Evolutionary conservation across 2,329 filamentous ascomycete species (phyloP).

Genomic region (Colletotrichum sp.): DNA sequence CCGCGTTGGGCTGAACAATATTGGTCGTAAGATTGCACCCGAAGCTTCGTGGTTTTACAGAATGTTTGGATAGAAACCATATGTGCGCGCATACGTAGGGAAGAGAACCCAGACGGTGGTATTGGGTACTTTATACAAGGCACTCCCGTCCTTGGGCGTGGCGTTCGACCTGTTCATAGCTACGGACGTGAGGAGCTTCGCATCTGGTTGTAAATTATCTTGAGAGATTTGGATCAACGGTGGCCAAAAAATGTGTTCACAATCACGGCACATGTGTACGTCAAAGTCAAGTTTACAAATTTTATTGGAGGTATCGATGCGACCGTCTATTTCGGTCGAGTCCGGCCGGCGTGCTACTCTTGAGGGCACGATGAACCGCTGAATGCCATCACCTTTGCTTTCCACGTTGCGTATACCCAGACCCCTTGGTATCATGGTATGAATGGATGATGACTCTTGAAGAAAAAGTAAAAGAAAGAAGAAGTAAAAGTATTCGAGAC

Average conservation of each 20-base stretch:
- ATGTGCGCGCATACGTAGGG: neutral
- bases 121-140: neutral
- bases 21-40: slow-evolving; percentile 7
- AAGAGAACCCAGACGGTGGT: neutral
- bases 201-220: neutral
- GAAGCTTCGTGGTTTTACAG: neutral
- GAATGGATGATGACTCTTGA: neutral
- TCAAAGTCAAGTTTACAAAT: neutral
- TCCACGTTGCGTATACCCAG: neutral
- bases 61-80: neutral
- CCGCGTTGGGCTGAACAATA: neutral
- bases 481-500: neutral
- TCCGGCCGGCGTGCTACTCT: neutral
- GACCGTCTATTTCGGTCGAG: neutral
- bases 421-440: neutral
- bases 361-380: neutral
- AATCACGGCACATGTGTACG: neutral
- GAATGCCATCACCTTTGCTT: neutral
- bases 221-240: neutral
- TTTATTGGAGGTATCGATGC: slow-evolving; percentile 8
- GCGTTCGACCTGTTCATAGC: neutral
- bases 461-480: neutral
- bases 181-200: neutral
- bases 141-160: neutral
- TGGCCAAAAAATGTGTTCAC: neutral